These are phyloP conservation scores for Nowakowskiella sp. DNA, from an alignment of 192 early-diverging fungal species.

Conservation along the genomic window DNA sequence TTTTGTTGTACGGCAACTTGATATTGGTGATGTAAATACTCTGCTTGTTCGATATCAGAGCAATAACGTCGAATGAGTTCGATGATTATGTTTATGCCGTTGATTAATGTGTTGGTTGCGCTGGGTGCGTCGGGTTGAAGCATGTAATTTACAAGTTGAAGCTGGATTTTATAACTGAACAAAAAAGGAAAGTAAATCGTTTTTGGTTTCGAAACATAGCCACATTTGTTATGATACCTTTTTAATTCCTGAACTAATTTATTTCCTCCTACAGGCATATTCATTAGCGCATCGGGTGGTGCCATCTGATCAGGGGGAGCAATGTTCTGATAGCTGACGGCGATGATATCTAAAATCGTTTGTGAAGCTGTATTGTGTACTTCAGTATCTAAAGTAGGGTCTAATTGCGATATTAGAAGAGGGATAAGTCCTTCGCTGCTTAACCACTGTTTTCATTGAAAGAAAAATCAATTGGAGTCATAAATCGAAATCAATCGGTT, in stretches of 20 bases:
- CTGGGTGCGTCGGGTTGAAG: slow-evolving; percentile 65
- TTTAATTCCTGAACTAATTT: slow-evolving; percentile 41
- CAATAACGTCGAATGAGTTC: slow-evolving; percentile 90
- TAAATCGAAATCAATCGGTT: background rate
- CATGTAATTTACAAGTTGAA: slow-evolving; percentile 80
- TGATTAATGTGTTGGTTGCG: slow-evolving; percentile 80
- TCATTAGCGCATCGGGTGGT: slow-evolving; percentile 1
- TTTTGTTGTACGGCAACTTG: no score
- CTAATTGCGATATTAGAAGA: slow-evolving; percentile 66
- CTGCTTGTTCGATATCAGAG: slow-evolving; percentile 55
- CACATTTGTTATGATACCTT: slow-evolving; percentile 12
- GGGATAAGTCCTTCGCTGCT: slow-evolving; percentile 70
- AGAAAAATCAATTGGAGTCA: background rate
- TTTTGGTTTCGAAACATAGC: slow-evolving; percentile 18
- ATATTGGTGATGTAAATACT: slow-evolving; percentile 51
- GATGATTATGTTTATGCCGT: slow-evolving; percentile 93
- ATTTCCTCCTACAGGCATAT: slow-evolving; percentile 31
- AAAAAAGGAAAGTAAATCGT: slow-evolving; percentile 14
- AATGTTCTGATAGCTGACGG: slow-evolving; percentile 51
- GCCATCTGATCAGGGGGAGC: slow-evolving; percentile 17
- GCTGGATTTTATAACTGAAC: slow-evolving; percentile 65
- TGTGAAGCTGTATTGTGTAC: slow-evolving; percentile 78
- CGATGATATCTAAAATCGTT: slow-evolving; percentile 74
- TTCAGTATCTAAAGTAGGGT: slow-evolving; percentile 73
- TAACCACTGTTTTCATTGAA: slow-evolving; percentile 63